Evolutionary conservation across 352 stramenopile genomes (phyloP).

Genomic region (Globisporangium radiosum): DNA sequence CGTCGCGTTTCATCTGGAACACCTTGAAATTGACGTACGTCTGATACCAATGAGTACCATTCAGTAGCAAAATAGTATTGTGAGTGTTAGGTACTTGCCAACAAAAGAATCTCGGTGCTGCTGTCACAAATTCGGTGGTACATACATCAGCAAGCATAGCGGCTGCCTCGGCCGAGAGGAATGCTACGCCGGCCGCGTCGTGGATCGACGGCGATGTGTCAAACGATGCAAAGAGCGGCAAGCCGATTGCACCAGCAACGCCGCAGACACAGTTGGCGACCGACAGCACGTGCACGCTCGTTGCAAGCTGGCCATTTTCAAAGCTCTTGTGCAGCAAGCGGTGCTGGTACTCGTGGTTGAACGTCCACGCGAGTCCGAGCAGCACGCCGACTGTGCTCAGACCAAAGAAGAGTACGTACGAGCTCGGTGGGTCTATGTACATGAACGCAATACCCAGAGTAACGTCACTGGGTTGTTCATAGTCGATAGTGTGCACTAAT

Average conservation of each 20-base stretch:
- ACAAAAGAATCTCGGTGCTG: too few species aligned
- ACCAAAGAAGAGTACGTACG: slow-evolving; percentile 45
- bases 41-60: slow-evolving; percentile 13
- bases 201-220: slow-evolving; percentile 30
- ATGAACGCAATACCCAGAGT: neutral
- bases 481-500: neutral
- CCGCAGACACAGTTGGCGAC: slow-evolving; percentile 32
- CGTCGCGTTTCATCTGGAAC: slow-evolving; percentile 42
- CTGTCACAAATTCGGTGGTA: neutral
- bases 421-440: slow-evolving; percentile 30
- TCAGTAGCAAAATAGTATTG: too few species aligned
- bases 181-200: slow-evolving; percentile 33
- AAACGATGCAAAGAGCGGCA: slow-evolving; percentile 38
- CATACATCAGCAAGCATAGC: slow-evolving; percentile 58
- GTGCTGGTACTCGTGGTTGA: slow-evolving; percentile 59
- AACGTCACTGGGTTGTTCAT: neutral
- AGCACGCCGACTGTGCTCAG: slow-evolving; percentile 40
- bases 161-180: slow-evolving; percentile 39
- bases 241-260: slow-evolving; percentile 25
- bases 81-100: too few species aligned
- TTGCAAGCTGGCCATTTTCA: slow-evolving; percentile 25
- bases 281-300: slow-evolving; percentile 23
- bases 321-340: slow-evolving; percentile 28
- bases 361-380: slow-evolving; percentile 40
- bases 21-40: slow-evolving; percentile 57